phyloP scores from a whole-genome alignment of 306 rosid genomes.

The Trichosanthes cucumerina region DNA sequence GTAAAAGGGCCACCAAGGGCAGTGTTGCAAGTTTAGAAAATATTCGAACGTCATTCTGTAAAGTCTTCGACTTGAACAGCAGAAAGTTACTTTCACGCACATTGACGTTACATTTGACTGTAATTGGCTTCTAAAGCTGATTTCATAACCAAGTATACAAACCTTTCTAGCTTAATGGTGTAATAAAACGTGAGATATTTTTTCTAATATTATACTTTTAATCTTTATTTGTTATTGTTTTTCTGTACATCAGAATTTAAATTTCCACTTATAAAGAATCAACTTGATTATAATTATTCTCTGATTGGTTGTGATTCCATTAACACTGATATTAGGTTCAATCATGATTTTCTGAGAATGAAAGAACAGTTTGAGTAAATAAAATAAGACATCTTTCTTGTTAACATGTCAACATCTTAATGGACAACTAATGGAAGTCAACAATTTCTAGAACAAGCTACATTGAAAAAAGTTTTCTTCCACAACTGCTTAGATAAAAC shows the following conservation, averaged over 20 bases:
- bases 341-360: background rate
- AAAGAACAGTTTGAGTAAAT: too few species aligned
- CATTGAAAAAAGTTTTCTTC: too few species aligned
- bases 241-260: background rate
- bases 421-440: background rate
- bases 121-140: background rate
- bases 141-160: background rate
- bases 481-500: too few species aligned
- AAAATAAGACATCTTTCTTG: too few species aligned
- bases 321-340: too few species aligned
- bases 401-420: background rate
- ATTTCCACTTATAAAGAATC: background rate
- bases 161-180: background rate
- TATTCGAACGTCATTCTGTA: background rate
- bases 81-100: background rate
- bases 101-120: background rate
- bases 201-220: background rate
- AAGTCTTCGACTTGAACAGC: background rate
- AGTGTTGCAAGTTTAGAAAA: background rate
- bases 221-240: too few species aligned
- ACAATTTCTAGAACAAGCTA: background rate
- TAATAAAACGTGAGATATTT: constrained; percentile 2
- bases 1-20: background rate
- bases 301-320: too few species aligned
- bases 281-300: too few species aligned